Evolutionary conservation across 805 yeast genomes (phyloP), one percentile per base, ranked within the genome.

Genomic region (Monosporozyma unispora): DNA sequence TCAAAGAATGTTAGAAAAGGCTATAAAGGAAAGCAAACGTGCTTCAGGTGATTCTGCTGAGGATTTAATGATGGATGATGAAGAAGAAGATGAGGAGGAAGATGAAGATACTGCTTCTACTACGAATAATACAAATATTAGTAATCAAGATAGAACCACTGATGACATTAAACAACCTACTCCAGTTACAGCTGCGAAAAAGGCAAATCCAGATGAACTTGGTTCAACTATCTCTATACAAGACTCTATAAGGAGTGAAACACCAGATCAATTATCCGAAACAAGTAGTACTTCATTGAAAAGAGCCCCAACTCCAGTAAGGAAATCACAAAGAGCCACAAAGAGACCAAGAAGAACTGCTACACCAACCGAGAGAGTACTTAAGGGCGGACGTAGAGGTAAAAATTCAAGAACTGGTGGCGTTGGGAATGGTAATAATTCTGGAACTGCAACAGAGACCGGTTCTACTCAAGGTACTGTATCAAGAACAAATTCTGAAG

Each of bases 1-100:
- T 50, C 74, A 70, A 54, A 62, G 68, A 25, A 63, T 71, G 66
- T 55, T 72, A 12, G 70, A 72, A 49, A 63, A 71, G 49, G 76
- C 69, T 0, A 60, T 72, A 46, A 66, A 66, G 42, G 75, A 70
- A 51, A 69, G 74, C 47, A 64, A 66, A 53, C 65, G 66, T 37
- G 68, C 69, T 25, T 70, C 70, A 1, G 37, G 39, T 44, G 60
- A 59, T 29, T 55, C 52, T n/a, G 57, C 48, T 16, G 54, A 42
- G 10, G 52, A 51, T 21, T 18, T 37, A 19, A 37, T 19, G 16
- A 19, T 21, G 11, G 33, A 41, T 25, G 35, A 31, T 14, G 27
- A 23, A 22, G 44, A 37, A 33, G 49, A 31, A 41, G 49, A 31
- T 14, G 50, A 23, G 33, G 39, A 19, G n/a, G 25, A 50, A 16